Conservation (phyloP, 371 early-diverging fungal genomes). For the Lichtheimia corymbifera region DNA sequence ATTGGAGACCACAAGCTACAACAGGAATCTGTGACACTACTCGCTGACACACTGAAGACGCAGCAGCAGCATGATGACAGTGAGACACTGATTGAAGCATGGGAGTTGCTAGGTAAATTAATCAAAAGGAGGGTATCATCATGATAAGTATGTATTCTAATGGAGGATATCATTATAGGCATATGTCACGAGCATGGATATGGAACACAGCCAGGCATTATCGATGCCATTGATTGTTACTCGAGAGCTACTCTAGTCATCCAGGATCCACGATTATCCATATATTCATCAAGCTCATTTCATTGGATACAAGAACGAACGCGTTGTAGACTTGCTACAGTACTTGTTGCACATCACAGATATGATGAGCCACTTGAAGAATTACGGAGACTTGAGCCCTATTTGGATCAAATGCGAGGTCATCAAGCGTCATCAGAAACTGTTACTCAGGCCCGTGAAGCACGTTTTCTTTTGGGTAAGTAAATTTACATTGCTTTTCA, state of each 20-base stretch:
- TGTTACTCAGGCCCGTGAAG: conserved; percentile 28
- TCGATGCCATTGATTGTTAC: conserved; percentile 15
- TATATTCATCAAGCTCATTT: neutral
- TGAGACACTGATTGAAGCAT: conserved; percentile 16
- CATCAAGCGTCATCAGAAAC: conserved; percentile 27
- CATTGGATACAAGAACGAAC: conserved; percentile 35
- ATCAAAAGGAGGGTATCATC: neutral
- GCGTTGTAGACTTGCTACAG: conserved; percentile 23
- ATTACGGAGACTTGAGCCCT: conserved; percentile 11
- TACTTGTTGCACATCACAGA: conserved; percentile 17
- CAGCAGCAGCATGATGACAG: neutral
- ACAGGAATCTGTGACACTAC: conserved; percentile 4
- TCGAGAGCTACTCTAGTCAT: neutral
- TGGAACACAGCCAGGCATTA: conserved; percentile 8
- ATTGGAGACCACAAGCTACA: conserved; percentile 5
- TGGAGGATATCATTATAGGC: conserved; percentile 11
- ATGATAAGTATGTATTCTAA: neutral
- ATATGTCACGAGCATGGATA: conserved; percentile 21
- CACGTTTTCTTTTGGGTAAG: conserved; percentile 35
- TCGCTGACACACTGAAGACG: conserved; percentile 14
- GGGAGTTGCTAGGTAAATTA: conserved; percentile 21
- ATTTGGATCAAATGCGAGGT: conserved; percentile 24
- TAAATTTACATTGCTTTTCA: neutral
- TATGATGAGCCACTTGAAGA: conserved; percentile 19
- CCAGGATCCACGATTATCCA: no score